A percentile compares a stretch with the other conserved stretches of the same genome.
These are phyloP conservation scores for Coprinopsis strossmayeri DNA, from an alignment of 768 basidiomycete genomes.

Conservation along the genomic window DNA sequence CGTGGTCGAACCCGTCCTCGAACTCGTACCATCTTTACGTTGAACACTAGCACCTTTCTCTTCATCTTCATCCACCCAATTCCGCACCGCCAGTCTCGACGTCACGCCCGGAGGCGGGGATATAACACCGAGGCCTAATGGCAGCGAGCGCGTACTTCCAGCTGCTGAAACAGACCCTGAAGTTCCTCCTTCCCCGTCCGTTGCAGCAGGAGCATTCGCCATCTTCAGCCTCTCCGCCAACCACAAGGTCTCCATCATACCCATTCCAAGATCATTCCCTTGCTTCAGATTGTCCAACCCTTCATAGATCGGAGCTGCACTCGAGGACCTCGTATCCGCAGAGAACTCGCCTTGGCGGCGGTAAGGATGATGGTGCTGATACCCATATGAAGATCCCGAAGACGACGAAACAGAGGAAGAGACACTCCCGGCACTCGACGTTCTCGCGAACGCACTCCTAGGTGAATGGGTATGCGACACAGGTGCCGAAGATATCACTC, in stretches of 20 bases:
- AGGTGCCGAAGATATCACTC: slow-evolving; percentile 14
- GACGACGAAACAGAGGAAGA: slow-evolving; percentile 11
- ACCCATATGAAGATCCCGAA: slow-evolving; percentile 13
- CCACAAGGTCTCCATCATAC: not conserved
- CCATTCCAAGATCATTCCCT: not conserved
- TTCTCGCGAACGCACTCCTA: slow-evolving; percentile 12
- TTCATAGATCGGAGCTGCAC: slow-evolving; percentile 10
- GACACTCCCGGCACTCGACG: slow-evolving; percentile 8
- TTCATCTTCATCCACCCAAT: not conserved
- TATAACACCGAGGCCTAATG: not conserved
- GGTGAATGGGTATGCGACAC: slow-evolving; percentile 6
- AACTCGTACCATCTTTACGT: not conserved
- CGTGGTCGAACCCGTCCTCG: slow-evolving; percentile 5
- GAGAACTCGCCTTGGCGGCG: slow-evolving; percentile 13
- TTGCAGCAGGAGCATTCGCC: not conserved
- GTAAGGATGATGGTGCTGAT: slow-evolving; percentile 35
- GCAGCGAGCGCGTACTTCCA: slow-evolving; percentile 3
- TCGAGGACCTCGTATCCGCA: slow-evolving; percentile 7
- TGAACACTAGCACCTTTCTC: not conserved
- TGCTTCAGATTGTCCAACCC: slow-evolving; percentile 1
- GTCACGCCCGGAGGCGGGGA: not conserved
- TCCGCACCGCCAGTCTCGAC: not conserved
- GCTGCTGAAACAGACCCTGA: slow-evolving; percentile 7
- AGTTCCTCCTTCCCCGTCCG: not conserved
- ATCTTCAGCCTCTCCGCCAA: not conserved